phyloP scores from a whole-genome alignment of 2,329 filamentous ascomycete species.

The Cylindrodendrum hubeiense region DNA sequence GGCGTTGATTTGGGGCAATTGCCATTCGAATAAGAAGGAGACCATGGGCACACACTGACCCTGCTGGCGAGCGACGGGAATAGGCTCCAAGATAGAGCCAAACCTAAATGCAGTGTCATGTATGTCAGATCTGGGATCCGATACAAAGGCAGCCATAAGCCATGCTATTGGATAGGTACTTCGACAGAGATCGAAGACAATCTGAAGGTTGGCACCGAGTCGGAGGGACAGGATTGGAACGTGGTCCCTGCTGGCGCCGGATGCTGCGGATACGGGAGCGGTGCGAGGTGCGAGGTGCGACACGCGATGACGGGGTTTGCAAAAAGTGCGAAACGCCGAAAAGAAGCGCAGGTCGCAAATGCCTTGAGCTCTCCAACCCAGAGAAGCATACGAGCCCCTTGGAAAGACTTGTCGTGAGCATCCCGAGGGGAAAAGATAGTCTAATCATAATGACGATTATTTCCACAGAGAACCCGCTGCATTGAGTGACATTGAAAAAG shows the following conservation, averaged over 20 bases:
- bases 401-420: neutral
- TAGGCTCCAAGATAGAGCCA: neutral
- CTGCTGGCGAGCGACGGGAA: neutral
- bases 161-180: conserved; percentile 13
- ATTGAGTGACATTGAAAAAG: neutral
- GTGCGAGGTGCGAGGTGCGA: conserved; percentile 12
- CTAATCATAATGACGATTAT: conserved; percentile 3
- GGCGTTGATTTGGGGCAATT: conserved; percentile 31
- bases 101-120: conserved; percentile 4
- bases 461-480: neutral
- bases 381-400: neutral
- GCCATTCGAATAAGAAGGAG: conserved; percentile 10
- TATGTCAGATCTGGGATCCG: conserved; percentile 20
- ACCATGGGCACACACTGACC: conserved; percentile 4
- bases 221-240: conserved; percentile 8
- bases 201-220: neutral
- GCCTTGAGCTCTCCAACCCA: neutral
- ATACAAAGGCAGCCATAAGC: conserved; percentile 16
- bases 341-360: conserved; percentile 13
- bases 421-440: neutral
- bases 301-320: conserved; percentile 1
- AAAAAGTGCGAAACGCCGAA: conserved; percentile 21
- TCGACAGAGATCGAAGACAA: neutral
- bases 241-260: conserved; percentile 28
- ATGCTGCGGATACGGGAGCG: conserved; percentile 31